A percentile compares a stretch with the other conserved stretches of the same genome.
phyloP scores from a whole-genome alignment of 495 filamentous ascomycete species.

The Coniosporium apollinis region DNA sequence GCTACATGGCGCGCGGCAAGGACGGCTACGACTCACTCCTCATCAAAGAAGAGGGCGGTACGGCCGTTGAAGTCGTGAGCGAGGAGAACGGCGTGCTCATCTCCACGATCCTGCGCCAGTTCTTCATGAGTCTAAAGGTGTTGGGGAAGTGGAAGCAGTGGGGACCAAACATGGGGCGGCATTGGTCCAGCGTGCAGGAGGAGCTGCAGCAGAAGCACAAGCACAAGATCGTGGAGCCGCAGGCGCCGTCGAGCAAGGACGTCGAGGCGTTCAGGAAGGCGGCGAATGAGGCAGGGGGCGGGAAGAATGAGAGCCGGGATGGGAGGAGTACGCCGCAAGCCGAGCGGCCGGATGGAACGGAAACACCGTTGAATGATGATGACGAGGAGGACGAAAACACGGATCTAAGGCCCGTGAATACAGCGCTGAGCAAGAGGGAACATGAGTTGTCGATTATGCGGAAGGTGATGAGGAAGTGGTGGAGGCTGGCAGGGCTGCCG shows the following conservation, averaged over 20 bases:
- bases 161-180: slow-evolving; percentile 37
- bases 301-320: slow-evolving; percentile 1
- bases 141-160: slow-evolving; percentile 54
- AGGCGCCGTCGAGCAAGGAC: too few relatives aligned
- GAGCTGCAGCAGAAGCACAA: slow-evolving; percentile 30
- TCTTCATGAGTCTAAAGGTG: slow-evolving; percentile 70
- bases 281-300: slow-evolving; percentile 8
- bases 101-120: slow-evolving; percentile 69
- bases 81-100: slow-evolving; percentile 80
- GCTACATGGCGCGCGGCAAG: slow-evolving; percentile 76
- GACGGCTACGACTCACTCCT: slow-evolving; percentile 67
- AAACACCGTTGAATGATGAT: too few relatives aligned
- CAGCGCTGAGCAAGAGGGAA: slow-evolving; percentile 7
- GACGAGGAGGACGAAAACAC: slow-evolving; percentile 20
- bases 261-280: slow-evolving; percentile 8
- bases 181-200: slow-evolving; percentile 45
- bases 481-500: slow-evolving; percentile 43
- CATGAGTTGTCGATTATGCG: slow-evolving; percentile 25
- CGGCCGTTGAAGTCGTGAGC: slow-evolving; percentile 56
- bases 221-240: slow-evolving; percentile 23
- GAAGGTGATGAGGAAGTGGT: slow-evolving; percentile 56
- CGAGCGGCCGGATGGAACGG: background rate
- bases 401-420: slow-evolving; percentile 13
- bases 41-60: slow-evolving; percentile 49
- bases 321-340: too few relatives aligned